Conservation (phyloP, 2,329 filamentous ascomycete species). For the Cordyceps cicadae region DNA sequence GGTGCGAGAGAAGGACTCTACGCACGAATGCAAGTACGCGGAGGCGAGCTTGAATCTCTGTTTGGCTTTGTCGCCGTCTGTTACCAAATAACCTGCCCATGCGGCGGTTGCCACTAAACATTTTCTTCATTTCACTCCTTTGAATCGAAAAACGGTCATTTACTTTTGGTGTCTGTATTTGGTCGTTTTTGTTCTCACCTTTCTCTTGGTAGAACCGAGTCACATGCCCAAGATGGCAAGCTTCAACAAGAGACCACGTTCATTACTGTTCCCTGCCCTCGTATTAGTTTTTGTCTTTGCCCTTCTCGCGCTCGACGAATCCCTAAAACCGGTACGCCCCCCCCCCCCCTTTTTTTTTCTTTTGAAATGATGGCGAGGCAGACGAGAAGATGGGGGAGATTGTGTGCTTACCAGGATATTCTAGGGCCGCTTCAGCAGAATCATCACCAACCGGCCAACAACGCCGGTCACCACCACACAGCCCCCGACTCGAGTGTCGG, state of each 20-base stretch:
- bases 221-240: background rate
- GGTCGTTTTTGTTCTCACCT: background rate
- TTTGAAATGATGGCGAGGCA: background rate
- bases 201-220: background rate
- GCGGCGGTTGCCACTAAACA: too few relatives aligned
- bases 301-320: constrained; percentile 8
- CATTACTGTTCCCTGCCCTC: background rate
- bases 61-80: background rate
- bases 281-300: constrained; percentile 5
- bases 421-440: constrained; percentile 7
- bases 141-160: background rate
- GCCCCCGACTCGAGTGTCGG: constrained; percentile 18
- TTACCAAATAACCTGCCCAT: too few relatives aligned
- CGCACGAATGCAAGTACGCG: background rate
- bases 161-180: background rate
- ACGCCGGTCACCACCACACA: background rate
- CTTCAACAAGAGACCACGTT: background rate
- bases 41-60: background rate
- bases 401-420: background rate
- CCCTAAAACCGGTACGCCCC: constrained; percentile 3
- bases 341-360: background rate
- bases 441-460: background rate
- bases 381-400: background rate
- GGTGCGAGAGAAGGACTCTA: background rate
- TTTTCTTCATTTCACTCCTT: background rate